These are phyloP conservation scores for Gossypium thurberi DNA, from an alignment of 345 rosid species.

Conservation along the genomic window DNA sequence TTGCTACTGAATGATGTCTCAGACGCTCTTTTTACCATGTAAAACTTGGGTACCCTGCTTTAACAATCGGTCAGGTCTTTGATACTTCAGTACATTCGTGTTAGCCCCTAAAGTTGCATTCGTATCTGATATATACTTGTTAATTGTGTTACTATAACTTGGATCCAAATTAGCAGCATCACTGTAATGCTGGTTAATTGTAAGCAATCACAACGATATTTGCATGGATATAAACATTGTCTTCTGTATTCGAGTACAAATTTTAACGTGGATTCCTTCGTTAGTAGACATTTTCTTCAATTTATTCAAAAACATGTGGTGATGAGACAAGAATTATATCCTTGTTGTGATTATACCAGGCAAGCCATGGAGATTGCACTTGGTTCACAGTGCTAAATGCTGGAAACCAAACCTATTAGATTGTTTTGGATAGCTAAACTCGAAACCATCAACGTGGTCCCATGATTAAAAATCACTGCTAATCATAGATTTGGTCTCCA, in stretches of 20 bases:
- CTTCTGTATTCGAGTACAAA: neutral
- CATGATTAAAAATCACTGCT: neutral
- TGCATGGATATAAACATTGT: neutral
- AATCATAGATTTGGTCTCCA: conserved; percentile 7
- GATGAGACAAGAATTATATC: neutral
- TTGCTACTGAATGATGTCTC: neutral
- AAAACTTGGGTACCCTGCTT: neutral
- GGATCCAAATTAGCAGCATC: neutral
- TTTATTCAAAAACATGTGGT: neutral
- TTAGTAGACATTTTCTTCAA: neutral
- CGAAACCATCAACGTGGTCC: neutral
- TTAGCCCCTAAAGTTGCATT: neutral
- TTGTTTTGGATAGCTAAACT: neutral
- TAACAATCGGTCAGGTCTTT: neutral
- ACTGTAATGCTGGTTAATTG: neutral
- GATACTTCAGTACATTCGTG: neutral
- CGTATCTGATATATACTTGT: neutral
- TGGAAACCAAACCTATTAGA: neutral
- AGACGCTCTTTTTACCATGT: neutral
- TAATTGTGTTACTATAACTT: neutral
- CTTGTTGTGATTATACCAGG: neutral
- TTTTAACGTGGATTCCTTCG: neutral
- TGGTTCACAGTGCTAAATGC: neutral
- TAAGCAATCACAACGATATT: neutral
- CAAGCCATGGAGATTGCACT: neutral